phyloP scores from a whole-genome alignment of 108 stramenopile species.

The Stephanodiscus triporus region DNA sequence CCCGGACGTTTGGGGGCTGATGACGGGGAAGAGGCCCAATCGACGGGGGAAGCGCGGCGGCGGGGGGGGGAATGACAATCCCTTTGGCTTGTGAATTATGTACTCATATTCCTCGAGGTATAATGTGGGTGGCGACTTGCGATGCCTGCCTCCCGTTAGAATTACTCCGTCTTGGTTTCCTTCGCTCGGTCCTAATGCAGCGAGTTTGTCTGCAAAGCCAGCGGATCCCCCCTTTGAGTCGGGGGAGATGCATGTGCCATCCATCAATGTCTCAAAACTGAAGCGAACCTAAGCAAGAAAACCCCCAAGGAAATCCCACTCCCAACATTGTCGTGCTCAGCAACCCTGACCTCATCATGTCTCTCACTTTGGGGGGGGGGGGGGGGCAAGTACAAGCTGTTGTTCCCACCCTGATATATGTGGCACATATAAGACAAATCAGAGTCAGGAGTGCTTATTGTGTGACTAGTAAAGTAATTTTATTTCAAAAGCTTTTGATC shows the following conservation, averaged over 20 bases:
- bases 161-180: not conserved
- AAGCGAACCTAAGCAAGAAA: not conserved
- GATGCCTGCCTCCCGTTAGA: not conserved
- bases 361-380: too few relatives aligned
- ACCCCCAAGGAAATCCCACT: not conserved
- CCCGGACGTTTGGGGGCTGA: conserved; percentile 77
- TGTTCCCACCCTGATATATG: not conserved
- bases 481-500: not conserved
- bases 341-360: too few relatives aligned
- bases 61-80: not conserved
- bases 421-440: not conserved
- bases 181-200: not conserved
- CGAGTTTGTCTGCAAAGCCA: not conserved
- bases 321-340: not conserved
- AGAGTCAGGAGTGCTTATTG: not conserved
- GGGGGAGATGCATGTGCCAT: not conserved
- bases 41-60: conserved; percentile 32
- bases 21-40: conserved; percentile 74
- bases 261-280: not conserved
- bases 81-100: not conserved
- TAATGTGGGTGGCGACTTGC: not conserved
- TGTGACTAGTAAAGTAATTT: not conserved
- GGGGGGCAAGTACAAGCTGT: too few relatives aligned
- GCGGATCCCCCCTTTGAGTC: not conserved
- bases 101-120: not conserved